Evolutionary conservation across 441 rosid species (phyloP).

Genomic region (Populus hybrid): DNA sequence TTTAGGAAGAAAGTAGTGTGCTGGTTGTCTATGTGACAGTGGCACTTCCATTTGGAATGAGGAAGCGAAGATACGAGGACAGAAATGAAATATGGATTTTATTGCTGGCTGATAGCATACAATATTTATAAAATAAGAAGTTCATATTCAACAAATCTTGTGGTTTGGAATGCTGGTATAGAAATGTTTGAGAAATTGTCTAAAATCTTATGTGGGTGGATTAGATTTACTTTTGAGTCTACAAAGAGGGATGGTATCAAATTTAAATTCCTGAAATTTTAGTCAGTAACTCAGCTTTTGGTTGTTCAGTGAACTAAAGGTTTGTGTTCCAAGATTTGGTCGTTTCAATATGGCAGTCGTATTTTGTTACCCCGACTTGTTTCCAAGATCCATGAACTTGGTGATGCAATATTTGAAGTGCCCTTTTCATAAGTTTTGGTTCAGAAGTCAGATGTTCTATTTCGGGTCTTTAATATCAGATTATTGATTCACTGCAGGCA

Average conservation of each 20-base stretch:
- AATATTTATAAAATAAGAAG: neutral
- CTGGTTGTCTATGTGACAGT: neutral
- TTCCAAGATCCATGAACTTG: neutral
- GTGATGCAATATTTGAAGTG: neutral
- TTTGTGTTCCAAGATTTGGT: neutral
- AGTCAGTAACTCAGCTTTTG: neutral
- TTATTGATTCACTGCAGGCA: constrained; percentile 54
- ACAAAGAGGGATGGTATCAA: neutral
- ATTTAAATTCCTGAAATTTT: neutral
- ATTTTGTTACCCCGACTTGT: neutral
- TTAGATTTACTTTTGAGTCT: neutral
- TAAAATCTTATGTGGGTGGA: neutral
- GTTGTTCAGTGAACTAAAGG: neutral
- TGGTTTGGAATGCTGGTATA: neutral
- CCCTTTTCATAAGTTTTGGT: neutral
- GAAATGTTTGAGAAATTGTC: neutral
- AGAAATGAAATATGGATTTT: neutral
- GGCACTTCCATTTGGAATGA: neutral
- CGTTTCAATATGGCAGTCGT: neutral
- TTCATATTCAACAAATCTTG: neutral
- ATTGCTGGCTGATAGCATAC: neutral
- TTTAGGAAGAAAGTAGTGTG: neutral
- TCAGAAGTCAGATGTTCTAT: constrained; percentile 7
- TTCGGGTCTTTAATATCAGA: neutral
- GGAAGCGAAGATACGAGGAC: neutral